Conservation (phyloP, 345 rosid genomes). For the Isatis tinctoria region DNA sequence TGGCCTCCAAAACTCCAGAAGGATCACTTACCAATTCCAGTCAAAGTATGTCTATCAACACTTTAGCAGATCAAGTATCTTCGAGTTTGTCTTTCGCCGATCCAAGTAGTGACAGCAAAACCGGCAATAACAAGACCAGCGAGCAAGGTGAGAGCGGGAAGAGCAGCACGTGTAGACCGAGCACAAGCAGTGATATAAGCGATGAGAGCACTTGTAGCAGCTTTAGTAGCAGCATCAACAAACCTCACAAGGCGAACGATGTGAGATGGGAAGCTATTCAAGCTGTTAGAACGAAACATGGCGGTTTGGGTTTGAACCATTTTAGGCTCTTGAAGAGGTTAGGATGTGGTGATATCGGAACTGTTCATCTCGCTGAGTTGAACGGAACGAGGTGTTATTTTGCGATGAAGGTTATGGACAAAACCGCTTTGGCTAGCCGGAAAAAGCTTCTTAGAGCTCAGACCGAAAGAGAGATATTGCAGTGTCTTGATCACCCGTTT, state of each 20-base stretch:
- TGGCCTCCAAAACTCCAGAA: slow-evolving; percentile 56
- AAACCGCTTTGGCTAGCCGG: slow-evolving; percentile 66
- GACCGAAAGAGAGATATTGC: slow-evolving; percentile 78
- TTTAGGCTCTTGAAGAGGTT: slow-evolving; percentile 72
- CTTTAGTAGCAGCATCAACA: slow-evolving; percentile 67
- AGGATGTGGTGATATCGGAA: slow-evolving; percentile 81
- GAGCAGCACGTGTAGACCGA: slow-evolving; percentile 61
- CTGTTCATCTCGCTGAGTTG: slow-evolving; percentile 75
- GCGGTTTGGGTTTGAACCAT: slow-evolving; percentile 64
- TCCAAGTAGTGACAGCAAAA: slow-evolving; percentile 40
- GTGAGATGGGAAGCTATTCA: slow-evolving; percentile 76
- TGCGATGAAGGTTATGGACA: slow-evolving; percentile 80
- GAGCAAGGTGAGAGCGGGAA: slow-evolving; percentile 65
- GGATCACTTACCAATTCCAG: slow-evolving; percentile 36
- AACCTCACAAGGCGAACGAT: slow-evolving; percentile 82
- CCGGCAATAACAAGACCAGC: slow-evolving; percentile 30
- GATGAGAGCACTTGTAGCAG: slow-evolving; percentile 82
- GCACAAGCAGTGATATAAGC: slow-evolving; percentile 75
- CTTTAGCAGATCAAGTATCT: slow-evolving; percentile 49
- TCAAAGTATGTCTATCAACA: slow-evolving; percentile 30
- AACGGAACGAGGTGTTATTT: slow-evolving; percentile 65
- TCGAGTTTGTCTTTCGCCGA: slow-evolving; percentile 48
- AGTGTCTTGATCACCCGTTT: slow-evolving; percentile 76
- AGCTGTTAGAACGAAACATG: slow-evolving; percentile 65
- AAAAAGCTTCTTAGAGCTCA: slow-evolving; percentile 81